Base-by-base conservation (phyloP, 2,329 filamentous ascomycete genomes). In the Cordyceps pruinosa region DNA sequence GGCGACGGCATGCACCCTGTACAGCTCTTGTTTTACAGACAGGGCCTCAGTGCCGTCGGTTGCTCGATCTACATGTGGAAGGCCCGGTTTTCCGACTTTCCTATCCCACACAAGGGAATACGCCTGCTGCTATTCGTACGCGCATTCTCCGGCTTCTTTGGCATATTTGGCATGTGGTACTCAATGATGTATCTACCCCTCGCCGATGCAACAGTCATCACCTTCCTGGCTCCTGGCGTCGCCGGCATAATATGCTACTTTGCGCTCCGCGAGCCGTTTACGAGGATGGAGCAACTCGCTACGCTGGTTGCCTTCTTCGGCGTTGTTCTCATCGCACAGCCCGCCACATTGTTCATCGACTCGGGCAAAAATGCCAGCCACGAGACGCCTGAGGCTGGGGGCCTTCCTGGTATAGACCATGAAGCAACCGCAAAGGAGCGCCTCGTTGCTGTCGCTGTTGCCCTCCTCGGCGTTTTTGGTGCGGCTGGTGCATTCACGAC, bases 181-280 rank as follows among this genome's bases (percentile, higher is more conserved):
- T 78, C 75, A 12, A 79, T 79, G 58, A 81, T 89, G 66, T 95
- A 95, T 65, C 81, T 96, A 3, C 89, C 90, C 0, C 79, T 96
- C 2, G 88, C 90, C 17, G 91, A 96, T 68, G 90, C 91, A 2
- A 94, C 89, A 0, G 91, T 96, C 34, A 87, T 97, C 54, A 94
- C 90, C 9, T 97, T 96, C 68, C 78, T 96, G 6, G 83, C 88
- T 0, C 92, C 92, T 0, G 87, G 86, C 15, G 77, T 95, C 6
- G 83, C 89, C 21, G 90, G 89, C 58, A 90, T 92, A 73, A 80
- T 88, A 19, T 96, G 90, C 68, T 90, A 88, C 35, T 75, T 91
- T 56, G 72, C 92, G 37, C 72, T 86, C 19, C 82, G 84, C 52
- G 90, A 96, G 64, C 87, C 88, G 0, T 96, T 93, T 67, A 90